Base-by-base conservation (phyloP, 108 stramenopile genomes). In the Pseudonitzschia pungens region DNA sequence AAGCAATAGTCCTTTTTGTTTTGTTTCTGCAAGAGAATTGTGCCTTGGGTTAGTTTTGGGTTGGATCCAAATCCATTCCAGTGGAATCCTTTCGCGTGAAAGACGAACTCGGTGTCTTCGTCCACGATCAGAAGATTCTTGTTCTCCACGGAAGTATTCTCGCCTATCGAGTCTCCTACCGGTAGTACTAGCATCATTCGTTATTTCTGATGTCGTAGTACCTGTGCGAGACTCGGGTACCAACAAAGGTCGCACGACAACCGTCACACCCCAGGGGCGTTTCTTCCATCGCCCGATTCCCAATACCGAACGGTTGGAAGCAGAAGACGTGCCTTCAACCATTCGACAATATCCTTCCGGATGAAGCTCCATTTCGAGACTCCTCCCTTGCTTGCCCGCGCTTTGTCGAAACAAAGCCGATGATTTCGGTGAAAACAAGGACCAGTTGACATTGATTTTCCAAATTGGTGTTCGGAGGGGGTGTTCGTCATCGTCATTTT, bases 261-360 rank as follows among this genome's bases (percentile, higher is more conserved):
- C 15, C 32, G 60, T 62, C 12, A 62, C 60, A n/a, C 60, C 60
- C 60, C 60, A 62, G 54, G 54, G 54, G 40, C 41, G 33, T n/a
- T 62, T 62, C 0, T 62, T 62, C 60, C 60, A 62, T 62, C 60
- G 32, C 5, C 60, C 60, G 8, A 62, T 62, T 18, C 32, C 60
- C 60, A 62, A 33, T 6, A 62, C 60, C 53, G 24, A 31, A n/a
- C 57, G 57, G n/a, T 58, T 14, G 29, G 57, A 31, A n/a, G 9
- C 29, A 28, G 32, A 5, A 15, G 60, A 33, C 11, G 36, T 21
- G 12, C 16, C 32, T 62, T 40, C 60, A n/a, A 33, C 15, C 7
- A 62, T 62, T 62, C 60, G 60, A 40, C 60, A 62, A 20, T 62
- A 62, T 62, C 60, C 60, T 62, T 62, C 60, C n/a, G 60, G 60